phyloP scores from a whole-genome alignment of 352 stramenopile species.

The Phytophthora pisi region DNA sequence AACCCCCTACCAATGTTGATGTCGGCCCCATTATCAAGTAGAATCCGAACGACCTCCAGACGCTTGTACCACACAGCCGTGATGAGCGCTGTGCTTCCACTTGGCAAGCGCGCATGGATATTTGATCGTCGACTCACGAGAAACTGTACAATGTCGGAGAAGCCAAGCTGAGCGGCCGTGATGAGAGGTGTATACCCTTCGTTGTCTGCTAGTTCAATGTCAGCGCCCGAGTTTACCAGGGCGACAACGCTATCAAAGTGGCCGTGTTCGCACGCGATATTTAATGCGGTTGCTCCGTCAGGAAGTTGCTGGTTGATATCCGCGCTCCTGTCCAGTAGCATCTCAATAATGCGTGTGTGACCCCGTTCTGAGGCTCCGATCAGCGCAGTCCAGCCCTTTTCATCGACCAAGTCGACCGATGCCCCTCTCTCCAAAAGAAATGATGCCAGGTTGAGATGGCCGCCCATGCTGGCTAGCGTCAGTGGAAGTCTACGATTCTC shows the following conservation, averaged over 20 bases:
- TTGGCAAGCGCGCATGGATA: background rate
- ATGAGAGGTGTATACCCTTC: slow-evolving; percentile 11
- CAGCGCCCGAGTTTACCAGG: background rate
- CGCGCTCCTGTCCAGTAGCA: background rate
- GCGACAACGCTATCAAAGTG: background rate
- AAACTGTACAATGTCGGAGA: slow-evolving; percentile 8
- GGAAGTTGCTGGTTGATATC: background rate
- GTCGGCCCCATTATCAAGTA: slow-evolving; percentile 7
- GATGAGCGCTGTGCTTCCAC: slow-evolving; percentile 4
- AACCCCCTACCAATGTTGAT: slow-evolving; percentile 3
- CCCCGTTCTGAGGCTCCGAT: background rate
- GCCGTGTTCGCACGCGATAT: slow-evolving; percentile 1
- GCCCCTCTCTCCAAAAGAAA: background rate
- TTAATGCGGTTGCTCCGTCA: slow-evolving; percentile 2
- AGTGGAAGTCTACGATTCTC: background rate
- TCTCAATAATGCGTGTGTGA: background rate
- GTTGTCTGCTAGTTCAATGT: background rate
- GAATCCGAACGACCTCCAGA: slow-evolving; percentile 6
- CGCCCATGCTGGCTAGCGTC: background rate
- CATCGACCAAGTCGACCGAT: background rate
- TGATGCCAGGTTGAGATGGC: background rate
- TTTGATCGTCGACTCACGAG: background rate
- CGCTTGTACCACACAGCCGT: slow-evolving; percentile 11
- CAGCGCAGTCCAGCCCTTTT: background rate
- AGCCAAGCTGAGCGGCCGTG: background rate